Evolutionary conservation across 345 rosid species (phyloP), one percentile per base, ranked within the genome.

Genomic region (Arabidopsis suecica): DNA sequence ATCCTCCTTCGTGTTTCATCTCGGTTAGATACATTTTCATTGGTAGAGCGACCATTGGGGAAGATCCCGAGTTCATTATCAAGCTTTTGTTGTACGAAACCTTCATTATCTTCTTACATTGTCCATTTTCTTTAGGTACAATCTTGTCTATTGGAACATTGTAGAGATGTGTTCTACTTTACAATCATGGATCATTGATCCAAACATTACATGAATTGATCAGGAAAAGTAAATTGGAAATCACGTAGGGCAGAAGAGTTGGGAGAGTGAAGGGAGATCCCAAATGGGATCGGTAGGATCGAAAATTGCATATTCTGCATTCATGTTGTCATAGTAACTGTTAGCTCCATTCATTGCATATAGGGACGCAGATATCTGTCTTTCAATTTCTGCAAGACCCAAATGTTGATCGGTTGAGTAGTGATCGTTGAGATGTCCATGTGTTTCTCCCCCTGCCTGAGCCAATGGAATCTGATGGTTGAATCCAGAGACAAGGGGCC

Each of bases 321-420:
- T 23, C 50, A 58, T 77, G 54, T 41, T 79, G 59, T 84, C 84
- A 18, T 81, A 80, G 86, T 70, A 80, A 65, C 82, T 75, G 8
- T 68, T 85, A 36, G 84, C 84, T 69, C 93, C 98, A 69, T 81
- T 83, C 85, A 83, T 83, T 1, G 88, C 82, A 65, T 84, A 86
- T 8, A 88, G 49, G 2, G 91, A 91, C 34, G 94, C 93, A 13
- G 93, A 86, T 18, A 88, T 79, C 83, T 86, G 95, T 76, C 89
- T 86, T 76, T 87, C 94, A 32, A 85, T 87, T 1, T 78, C 81
- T 62, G 82, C 88, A 5, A 73, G 16, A 10, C 78, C 63, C 57
- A 34, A 41, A 25, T 72, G 58, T 41, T 78, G 14, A 5, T 77
- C 79, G 9, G 77, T 69, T 55, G 70, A 23, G 40, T 67, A 79